Base-by-base conservation (phyloP, 2,329 filamentous ascomycete genomes). In the Aspergillus brasiliensis region DNA sequence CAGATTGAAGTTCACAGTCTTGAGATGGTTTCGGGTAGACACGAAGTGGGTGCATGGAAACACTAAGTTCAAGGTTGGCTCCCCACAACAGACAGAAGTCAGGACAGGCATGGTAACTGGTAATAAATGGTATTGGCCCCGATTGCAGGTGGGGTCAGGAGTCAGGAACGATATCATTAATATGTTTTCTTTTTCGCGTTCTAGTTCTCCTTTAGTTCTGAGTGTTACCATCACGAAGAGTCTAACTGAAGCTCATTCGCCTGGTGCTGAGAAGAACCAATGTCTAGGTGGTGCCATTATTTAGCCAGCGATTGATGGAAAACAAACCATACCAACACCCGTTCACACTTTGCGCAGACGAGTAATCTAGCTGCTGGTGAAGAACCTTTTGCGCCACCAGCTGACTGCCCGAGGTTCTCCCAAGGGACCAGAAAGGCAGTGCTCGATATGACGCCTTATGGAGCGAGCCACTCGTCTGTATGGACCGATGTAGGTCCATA, bases 51-150 rank as follows among this genome's bases (percentile, higher is more conserved):
- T 40, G 60, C 47, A 58, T 47, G 47, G 56, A 11, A 51, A 58
- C 48, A 57, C 61, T 57, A 62, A 86, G 47, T 53, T 62, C 51
- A 58, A 56, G 51, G 56, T 54, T 49, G 49, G 11, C 31, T 34
- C 31, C 53, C 38, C 58, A 53, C 57, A 61, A 62, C 56, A 49
- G 27, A 47, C 49, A 60, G 19, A 52, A 21, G 27, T 40, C 49
- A 60, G 25, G 47, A 21, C 46, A 34, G 28, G 27, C 47, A 28
- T 46, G 17, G 47, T 34, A 49, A 49, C 11, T 46, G 40, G 47
- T 34, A 49, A 49, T 10, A 8, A 28, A 48, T 47, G 40, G 48
- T 21, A 58, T 49, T 54, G 25, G 17, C 15, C 31, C 17, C 51
- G 38, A 55, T 56, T 59, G 46, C 51, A 19, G 40, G 28, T 48